Evolutionary conservation across 192 early-diverging fungal genomes (phyloP), one percentile per base, ranked within the genome.

Genomic region (Coemansia sp.): DNA sequence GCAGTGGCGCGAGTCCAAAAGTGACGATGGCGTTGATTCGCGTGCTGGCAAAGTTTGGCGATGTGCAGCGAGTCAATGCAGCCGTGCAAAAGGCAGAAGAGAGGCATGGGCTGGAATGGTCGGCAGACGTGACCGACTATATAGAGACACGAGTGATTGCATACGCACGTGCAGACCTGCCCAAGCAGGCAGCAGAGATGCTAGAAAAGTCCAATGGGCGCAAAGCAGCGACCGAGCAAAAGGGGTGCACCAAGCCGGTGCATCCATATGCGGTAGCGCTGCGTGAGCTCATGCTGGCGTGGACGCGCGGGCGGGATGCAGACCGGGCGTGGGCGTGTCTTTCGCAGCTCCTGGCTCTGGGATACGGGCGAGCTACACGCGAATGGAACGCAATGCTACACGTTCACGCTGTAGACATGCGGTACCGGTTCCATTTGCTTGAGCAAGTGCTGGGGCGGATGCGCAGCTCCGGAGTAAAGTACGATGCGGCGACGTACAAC

Each of bases 331-430:
- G 75, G 75, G 45, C 27, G 23, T 41, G 39, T 56, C 21, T 72
- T 12, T 45, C 51, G 19, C 27, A 38, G 62, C 58, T 77, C 11
- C 61, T 65, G 58, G 38, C 41, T 22, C 52, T 51, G n/a, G 75
- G 75, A 2, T 60, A 61, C 15, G 69, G 57, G 38, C 48, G 49
- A 24, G 21, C 52, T 24, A 27, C 58, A 56, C 75, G 65, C 48
- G 75, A 56, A 22, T 77, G 75, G 75, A 77, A 77, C 54, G 69
- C 62, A 39, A 43, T 77, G 27, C 52, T 77, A 37, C 65, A 67
- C 10, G 67, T 77, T 62, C 69, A 77, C 43, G 75, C 75, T 24
- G 49, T 57, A 14, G 75, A 77, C 38, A 58, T 54, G 69, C 75
- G 75, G 57, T 77, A 77, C 62, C 61, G 58, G 25, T 56, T 56